Evolutionary conservation across 495 filamentous ascomycete species (phyloP).

Genomic region (Penicillium malachiteum): DNA sequence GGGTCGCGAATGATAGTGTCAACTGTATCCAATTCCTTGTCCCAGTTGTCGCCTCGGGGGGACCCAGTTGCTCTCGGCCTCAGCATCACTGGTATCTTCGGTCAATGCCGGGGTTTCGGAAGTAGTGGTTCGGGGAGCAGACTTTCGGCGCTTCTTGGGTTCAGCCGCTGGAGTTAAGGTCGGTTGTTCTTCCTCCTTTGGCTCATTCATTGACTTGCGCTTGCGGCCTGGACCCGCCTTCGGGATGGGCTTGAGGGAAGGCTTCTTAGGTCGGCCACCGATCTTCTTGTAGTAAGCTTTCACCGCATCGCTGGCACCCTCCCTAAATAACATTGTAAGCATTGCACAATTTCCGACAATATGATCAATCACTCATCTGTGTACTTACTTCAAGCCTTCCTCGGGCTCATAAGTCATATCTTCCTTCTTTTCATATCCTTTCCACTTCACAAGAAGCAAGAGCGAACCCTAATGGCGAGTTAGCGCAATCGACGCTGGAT

Average conservation of each 20-base stretch:
- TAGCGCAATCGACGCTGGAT: constrained; percentile 6
- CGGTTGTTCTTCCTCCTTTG: constrained; percentile 22
- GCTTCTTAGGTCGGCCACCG: constrained; percentile 54
- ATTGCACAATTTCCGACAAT: neutral
- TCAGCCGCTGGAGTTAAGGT: constrained; percentile 19
- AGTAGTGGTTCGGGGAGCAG: constrained; percentile 11
- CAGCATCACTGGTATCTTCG: constrained; percentile 22
- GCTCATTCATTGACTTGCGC: constrained; percentile 38
- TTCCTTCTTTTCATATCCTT: constrained; percentile 54
- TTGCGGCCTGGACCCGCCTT: constrained; percentile 28
- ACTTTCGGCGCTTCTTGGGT: constrained; percentile 24
- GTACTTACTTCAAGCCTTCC: constrained; percentile 48
- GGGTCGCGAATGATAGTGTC: constrained; percentile 57
- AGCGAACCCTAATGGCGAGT: constrained; percentile 36
- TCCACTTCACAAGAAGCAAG: constrained; percentile 61
- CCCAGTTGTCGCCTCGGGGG: constrained; percentile 58
- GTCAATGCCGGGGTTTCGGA: constrained; percentile 8
- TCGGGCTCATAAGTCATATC: constrained; percentile 64
- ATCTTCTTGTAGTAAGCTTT: constrained; percentile 53
- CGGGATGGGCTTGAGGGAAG: constrained; percentile 10
- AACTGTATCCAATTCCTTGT: constrained; percentile 51
- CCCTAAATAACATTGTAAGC: constrained; percentile 25
- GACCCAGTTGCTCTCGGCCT: constrained; percentile 35
- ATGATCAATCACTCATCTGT: neutral
- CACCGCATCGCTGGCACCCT: constrained; percentile 53